phyloP scores from a whole-genome alignment of 805 yeast species.

The Wickerhamomyces tratensis region DNA sequence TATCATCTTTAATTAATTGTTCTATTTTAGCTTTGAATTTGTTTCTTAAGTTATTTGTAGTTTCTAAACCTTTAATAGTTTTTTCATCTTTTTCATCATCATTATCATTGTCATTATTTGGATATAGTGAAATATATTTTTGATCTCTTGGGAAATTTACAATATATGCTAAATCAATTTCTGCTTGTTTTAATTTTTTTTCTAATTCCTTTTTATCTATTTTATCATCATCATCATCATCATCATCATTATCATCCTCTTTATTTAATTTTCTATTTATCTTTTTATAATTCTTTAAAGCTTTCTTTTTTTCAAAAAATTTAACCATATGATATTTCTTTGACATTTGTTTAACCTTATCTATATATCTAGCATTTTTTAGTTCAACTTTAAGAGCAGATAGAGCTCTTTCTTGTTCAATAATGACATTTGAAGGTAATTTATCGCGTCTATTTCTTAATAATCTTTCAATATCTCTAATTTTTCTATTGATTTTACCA shows the following conservation, averaged over 20 bases:
- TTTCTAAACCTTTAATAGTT: slow-evolving; percentile 25
- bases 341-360: slow-evolving; percentile 41
- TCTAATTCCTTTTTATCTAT: slow-evolving; percentile 31
- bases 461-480: slow-evolving; percentile 76
- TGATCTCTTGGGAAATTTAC: slow-evolving; percentile 68
- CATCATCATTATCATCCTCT: slow-evolving; percentile 16
- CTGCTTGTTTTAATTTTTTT: slow-evolving; percentile 43
- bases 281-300: slow-evolving; percentile 56
- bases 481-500: slow-evolving; percentile 68
- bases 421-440: slow-evolving; percentile 53
- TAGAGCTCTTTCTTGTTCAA: slow-evolving; percentile 69
- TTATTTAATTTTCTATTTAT: slow-evolving; percentile 20
- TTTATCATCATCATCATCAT: slow-evolving; percentile 16
- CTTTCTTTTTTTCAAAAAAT: slow-evolving; percentile 86
- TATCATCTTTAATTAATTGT: slow-evolving; percentile 38
- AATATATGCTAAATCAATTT: slow-evolving; percentile 66
- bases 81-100: slow-evolving; percentile 18
- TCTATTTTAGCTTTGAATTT: slow-evolving; percentile 45
- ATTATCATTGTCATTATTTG: slow-evolving; percentile 29
- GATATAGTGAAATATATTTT: slow-evolving; percentile 75
- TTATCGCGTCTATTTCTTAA: slow-evolving; percentile 42
- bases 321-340: slow-evolving; percentile 87
- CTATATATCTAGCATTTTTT: slow-evolving; percentile 32
- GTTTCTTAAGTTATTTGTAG: slow-evolving; percentile 33
- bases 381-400: slow-evolving; percentile 55